Base-by-base conservation (phyloP, 2,329 filamentous ascomycete species). In the Dendrostoma leiphaemia region DNA sequence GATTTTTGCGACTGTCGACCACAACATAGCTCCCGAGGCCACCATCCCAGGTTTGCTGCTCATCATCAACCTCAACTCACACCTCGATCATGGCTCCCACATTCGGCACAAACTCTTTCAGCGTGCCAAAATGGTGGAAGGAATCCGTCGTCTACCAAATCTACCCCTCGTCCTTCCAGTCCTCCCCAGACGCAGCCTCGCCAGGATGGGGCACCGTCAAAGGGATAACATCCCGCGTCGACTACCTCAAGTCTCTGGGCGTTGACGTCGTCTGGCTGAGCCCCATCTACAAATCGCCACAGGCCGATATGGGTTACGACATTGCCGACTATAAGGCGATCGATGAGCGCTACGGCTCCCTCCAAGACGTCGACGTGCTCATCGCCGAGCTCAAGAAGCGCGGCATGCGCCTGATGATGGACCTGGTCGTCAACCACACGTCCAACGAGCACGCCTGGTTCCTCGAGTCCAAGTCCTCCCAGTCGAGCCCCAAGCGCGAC, bases 381-480 rank as follows among this genome's bases (percentile, higher is more conserved):
- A 84, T 86, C 50, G 67, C 81, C 45, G 78, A 78, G 23, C 78
- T 83, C 24, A 85, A 90, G 56, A 67, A 77, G 29, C 73, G 84
- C 2, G 81, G 78, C 2, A 88, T 91, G 80, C 86, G 84, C 65
- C 72, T 91, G 10, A 78, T 91, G 21, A 79, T 90, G 61, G 88
- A 91, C 62, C 71, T 91, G 9, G 88, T 91, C 1, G 81, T 90
- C 50, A 91, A 90, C 59, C 88, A 91, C 65, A 90, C 86, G 1
- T 74, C 69, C 40, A 69, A 77, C 58, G 71, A 83, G 64, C 81
- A 84, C 60, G 69, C 72, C 31, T 85, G 82, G 82, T 85, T 85
- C 67, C 69, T 76, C 43, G 75, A 83, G 60, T 79, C 80, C 17
- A 72, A 78, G 49, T 77, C 74, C 57, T 78, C 75, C 26, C 82